Evolutionary conservation across 768 basidiomycete species (phyloP).

Genomic region (Pisolithus microcarpus): DNA sequence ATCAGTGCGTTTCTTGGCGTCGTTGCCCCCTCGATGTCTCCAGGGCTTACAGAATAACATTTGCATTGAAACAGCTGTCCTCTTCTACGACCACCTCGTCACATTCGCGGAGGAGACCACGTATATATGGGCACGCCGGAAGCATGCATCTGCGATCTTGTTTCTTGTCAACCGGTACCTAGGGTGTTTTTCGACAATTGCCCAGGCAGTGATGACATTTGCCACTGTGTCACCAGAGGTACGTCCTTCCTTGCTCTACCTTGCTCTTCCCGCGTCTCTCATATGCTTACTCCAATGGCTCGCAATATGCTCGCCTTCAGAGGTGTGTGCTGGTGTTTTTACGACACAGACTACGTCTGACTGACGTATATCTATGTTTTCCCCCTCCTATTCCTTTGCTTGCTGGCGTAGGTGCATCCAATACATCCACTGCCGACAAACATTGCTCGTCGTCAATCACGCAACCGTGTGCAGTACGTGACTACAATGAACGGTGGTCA

Average conservation of each 20-base stretch:
- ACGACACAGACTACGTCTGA: background rate
- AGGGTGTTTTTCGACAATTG: slow-evolving; percentile 34
- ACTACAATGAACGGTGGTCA: background rate
- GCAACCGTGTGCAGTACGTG: slow-evolving; percentile 40
- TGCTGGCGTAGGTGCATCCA: slow-evolving; percentile 30
- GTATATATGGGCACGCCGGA: slow-evolving; percentile 39
- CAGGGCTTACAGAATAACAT: background rate
- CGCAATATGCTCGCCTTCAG: background rate
- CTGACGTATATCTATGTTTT: background rate
- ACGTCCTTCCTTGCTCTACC: background rate
- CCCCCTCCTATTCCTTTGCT: background rate
- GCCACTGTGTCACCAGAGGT: slow-evolving; percentile 11
- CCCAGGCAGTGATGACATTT: slow-evolving; percentile 24
- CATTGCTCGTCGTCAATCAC: slow-evolving; percentile 37
- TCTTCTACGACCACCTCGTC: slow-evolving; percentile 26
- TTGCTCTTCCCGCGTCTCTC: background rate
- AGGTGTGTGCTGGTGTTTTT: background rate
- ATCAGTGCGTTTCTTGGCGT: background rate
- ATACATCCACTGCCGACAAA: slow-evolving; percentile 35
- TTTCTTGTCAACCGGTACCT: slow-evolving; percentile 49
- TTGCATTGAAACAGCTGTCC: slow-evolving; percentile 11
- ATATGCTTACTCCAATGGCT: background rate
- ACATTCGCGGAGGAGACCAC: slow-evolving; percentile 33
- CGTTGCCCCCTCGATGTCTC: background rate
- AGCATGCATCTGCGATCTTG: slow-evolving; percentile 32